Conservation (phyloP, 805 yeast species). For the Schizosaccharomyces octosporus region DNA sequence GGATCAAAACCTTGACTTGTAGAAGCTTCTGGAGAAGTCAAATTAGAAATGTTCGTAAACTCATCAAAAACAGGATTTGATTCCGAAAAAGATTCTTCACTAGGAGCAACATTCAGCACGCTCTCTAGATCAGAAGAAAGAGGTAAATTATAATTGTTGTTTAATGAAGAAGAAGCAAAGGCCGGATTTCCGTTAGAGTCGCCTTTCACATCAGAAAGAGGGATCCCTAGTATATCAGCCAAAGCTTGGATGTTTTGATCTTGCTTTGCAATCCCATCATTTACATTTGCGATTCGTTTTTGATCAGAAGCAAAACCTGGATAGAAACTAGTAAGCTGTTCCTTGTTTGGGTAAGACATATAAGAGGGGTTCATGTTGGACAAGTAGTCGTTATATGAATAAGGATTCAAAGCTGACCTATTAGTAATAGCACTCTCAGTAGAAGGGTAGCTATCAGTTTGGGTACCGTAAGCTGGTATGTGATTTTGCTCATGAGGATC, state of each 20-base stretch:
- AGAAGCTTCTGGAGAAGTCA: background rate
- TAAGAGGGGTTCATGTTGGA: background rate
- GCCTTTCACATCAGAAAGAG: background rate
- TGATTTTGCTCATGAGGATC: background rate
- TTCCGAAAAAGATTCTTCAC: background rate
- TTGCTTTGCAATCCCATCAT: background rate
- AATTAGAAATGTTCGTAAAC: background rate
- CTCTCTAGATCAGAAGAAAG: background rate
- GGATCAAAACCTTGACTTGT: background rate
- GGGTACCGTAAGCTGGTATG: background rate
- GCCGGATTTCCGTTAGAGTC: background rate
- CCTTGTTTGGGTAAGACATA: background rate
- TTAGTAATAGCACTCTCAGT: background rate
- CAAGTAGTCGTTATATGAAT: too few relatives aligned
- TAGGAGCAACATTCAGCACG: background rate
- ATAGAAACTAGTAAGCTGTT: background rate
- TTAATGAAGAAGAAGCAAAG: background rate
- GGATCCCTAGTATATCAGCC: slow-evolving; percentile 1
- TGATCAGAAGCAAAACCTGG: background rate
- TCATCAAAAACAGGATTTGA: background rate
- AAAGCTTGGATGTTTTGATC: background rate
- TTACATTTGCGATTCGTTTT: background rate
- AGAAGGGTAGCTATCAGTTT: too few relatives aligned
- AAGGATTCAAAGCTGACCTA: background rate
- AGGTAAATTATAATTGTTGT: background rate